phyloP scores from a whole-genome alignment of 495 filamentous ascomycete species.

The Trypethelium eluteriae region DNA sequence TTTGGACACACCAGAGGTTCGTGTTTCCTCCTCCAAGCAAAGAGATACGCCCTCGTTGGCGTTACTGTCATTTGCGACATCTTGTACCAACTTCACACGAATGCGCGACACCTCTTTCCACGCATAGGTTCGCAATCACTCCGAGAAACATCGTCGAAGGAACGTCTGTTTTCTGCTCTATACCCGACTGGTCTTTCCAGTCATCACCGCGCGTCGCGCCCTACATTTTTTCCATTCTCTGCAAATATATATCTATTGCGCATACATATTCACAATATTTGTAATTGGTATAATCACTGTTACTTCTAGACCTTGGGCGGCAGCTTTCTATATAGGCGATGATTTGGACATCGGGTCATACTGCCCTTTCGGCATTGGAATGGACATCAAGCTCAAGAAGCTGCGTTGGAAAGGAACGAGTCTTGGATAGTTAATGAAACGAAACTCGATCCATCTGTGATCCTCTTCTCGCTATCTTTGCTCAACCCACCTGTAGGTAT shows the following conservation, averaged over 20 bases:
- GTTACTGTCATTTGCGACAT: neutral
- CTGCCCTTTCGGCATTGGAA: neutral
- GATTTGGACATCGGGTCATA: neutral
- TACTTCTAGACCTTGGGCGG: neutral
- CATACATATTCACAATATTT: slow-evolving; percentile 7
- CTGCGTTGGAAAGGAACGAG: neutral
- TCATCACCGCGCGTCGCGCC: neutral
- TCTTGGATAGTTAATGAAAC: neutral
- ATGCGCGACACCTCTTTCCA: neutral
- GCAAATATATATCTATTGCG: neutral
- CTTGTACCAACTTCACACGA: neutral
- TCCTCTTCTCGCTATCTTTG: no score
- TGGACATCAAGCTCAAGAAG: no score
- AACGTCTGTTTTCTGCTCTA: neutral
- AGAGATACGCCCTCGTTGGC: no score
- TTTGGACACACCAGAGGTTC: no score
- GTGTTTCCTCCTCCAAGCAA: no score
- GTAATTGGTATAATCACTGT: slow-evolving; percentile 1
- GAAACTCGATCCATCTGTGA: neutral
- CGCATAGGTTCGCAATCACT: neutral
- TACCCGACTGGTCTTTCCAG: slow-evolving; percentile 3
- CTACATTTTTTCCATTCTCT: neutral
- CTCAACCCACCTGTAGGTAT: no score
- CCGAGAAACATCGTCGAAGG: neutral
- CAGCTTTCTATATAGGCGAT: neutral